Conservation (phyloP, 371 early-diverging fungal genomes). For the Rhizopus delemar region DNA sequence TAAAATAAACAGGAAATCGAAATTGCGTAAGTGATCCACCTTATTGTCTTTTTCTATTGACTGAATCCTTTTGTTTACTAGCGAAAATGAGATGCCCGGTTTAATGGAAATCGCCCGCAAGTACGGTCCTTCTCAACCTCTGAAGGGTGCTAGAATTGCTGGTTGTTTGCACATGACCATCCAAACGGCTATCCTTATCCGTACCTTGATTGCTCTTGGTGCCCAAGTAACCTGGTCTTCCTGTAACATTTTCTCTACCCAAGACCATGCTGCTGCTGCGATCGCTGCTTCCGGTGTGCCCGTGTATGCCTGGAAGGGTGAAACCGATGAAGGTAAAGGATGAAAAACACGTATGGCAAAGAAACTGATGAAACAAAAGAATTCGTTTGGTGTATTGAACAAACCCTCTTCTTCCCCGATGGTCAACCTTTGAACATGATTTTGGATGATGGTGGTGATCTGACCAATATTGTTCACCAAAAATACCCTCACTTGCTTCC, state of each 20-base stretch:
- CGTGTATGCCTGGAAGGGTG: constrained; percentile 95
- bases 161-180: constrained; percentile 99
- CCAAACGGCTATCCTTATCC: constrained; percentile 97
- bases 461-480: constrained; percentile 95
- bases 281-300: constrained; percentile 84
- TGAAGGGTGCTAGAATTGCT: constrained; percentile 96
- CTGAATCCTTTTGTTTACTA: constrained; percentile 51
- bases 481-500: constrained; percentile 84
- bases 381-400: constrained; percentile 98
- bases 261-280: constrained; percentile 94
- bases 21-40: constrained; percentile 32
- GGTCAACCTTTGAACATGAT: constrained; percentile 97
- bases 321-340: constrained; percentile 79
- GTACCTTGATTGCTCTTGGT: constrained; percentile 93
- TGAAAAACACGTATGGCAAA: constrained; percentile 36
- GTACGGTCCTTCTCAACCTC: constrained; percentile 90
- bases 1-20: constrained; percentile 42
- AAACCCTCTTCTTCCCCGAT: constrained; percentile 94
- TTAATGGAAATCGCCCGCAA: constrained; percentile 91
- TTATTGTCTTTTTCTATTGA: neutral
- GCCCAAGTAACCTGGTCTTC: constrained; percentile 98
- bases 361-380: constrained; percentile 59
- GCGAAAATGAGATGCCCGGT: constrained; percentile 99
- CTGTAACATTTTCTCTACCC: constrained; percentile 99
- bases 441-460: constrained; percentile 98